phyloP scores from a whole-genome alignment of 2,329 filamentous ascomycete species.

The Aspergillus calidoustus region DNA sequence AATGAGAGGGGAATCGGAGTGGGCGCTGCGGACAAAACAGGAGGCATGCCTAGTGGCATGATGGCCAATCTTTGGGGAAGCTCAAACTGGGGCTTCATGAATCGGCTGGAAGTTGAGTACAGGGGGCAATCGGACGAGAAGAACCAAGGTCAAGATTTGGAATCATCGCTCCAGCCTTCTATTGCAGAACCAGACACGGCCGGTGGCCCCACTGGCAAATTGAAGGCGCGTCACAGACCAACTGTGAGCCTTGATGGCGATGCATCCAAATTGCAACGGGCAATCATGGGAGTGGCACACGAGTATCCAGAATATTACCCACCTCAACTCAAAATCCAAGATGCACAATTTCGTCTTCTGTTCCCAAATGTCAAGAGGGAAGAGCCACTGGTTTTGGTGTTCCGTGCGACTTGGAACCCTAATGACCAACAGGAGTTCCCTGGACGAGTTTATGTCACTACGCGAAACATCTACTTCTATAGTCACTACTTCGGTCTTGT shows the following conservation, averaged over 20 bases:
- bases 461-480: conserved; percentile 91
- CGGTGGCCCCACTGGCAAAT: conserved; percentile 29
- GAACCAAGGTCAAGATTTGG: conserved; percentile 27
- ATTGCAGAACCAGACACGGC: conserved; percentile 29
- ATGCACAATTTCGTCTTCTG: conserved; percentile 88
- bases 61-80: conserved; percentile 95
- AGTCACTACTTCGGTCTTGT: conserved; percentile 92
- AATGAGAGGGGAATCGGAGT: conserved; percentile 72
- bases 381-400: conserved; percentile 88
- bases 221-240: conserved; percentile 54
- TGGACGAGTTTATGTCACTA: conserved; percentile 85
- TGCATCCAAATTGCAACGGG: conserved; percentile 40
- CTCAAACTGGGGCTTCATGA: conserved; percentile 75
- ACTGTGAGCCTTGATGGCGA: conserved; percentile 60
- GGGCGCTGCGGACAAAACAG: conserved; percentile 64
- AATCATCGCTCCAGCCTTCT: conserved; percentile 24
- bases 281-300: conserved; percentile 47
- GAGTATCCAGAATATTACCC: conserved; percentile 78
- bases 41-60: conserved; percentile 79
- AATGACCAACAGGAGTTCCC: conserved; percentile 78
- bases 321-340: conserved; percentile 78
- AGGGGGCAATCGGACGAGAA: conserved; percentile 40
- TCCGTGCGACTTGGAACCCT: conserved; percentile 86
- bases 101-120: conserved; percentile 63
- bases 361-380: conserved; percentile 79